Evolutionary conservation across 306 rosid genomes (phyloP), one percentile per base, ranked within the genome.

Genomic region (Medicago ruthenica): DNA sequence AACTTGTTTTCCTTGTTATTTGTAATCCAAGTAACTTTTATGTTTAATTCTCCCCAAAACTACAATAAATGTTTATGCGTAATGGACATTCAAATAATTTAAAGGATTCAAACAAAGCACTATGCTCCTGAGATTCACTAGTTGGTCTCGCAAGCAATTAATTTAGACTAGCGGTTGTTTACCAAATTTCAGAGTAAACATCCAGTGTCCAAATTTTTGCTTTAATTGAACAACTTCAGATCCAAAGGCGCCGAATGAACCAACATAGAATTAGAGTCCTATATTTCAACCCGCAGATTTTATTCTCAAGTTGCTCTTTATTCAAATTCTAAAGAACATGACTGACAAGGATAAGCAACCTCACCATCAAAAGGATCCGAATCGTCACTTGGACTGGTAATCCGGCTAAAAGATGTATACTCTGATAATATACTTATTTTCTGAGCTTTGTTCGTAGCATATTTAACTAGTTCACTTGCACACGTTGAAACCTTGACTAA

Each of bases 161-260:
- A n/a, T n/a, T n/a, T n/a, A n/a, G n/a, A n/a, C n/a, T n/a, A n/a
- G n/a, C n/a, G n/a, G n/a, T n/a, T n/a, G n/a, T n/a, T n/a, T n/a
- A n/a, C n/a, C n/a, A n/a, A n/a, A n/a, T n/a, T n/a, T n/a, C n/a
- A n/a, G n/a, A n/a, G n/a, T n/a, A n/a, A n/a, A n/a, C n/a, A n/a
- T n/a, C n/a, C n/a, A n/a, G 62, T 89, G 93, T 71, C 96, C 98
- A 76, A 85, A 90, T 82, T 87, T 94, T 67, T 93, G 88, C 88
- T 85, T 83, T 78, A 92, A 83, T 62, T 92, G 97, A 82, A 92
- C 96, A 47, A 94, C 84, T 82, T 92, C 97, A 64, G 86, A 84
- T 80, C 96, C 98, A 66, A 88, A 88, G 47, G 98, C 96, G 70
- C 95, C 97, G 73, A 90, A 94, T 48, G 97, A 89, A 74, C 98